A percentile compares a stretch with the other conserved stretches of the same genome.
Evolutionary conservation across 441 rosid genomes (phyloP).

Genomic region (Croton setiger): DNA sequence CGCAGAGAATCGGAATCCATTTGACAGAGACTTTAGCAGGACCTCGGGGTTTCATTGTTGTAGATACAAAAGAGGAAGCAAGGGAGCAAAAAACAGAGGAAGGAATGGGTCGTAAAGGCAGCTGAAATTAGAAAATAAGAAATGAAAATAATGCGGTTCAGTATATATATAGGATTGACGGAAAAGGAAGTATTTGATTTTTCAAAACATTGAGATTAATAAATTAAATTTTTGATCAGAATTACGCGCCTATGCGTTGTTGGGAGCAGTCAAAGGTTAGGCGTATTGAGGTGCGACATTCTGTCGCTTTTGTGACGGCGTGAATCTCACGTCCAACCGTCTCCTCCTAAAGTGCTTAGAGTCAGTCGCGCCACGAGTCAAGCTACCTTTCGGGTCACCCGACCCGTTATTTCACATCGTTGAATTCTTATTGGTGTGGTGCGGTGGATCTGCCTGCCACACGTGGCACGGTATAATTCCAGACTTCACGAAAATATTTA

Average conservation of each 20-base stretch:
- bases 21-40: conserved; percentile 39
- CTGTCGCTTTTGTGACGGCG: conserved; percentile 8
- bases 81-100: background rate
- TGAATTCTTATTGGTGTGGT: too few relatives aligned
- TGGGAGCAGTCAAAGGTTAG: conserved; percentile 6
- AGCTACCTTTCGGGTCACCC: background rate
- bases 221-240: background rate
- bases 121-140: background rate
- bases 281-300: conserved; percentile 1
- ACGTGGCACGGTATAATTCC: too few relatives aligned
- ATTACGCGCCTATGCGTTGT: background rate
- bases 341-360: background rate
- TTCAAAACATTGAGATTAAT: background rate
- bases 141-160: background rate
- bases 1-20: conserved; percentile 70
- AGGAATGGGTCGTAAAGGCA: background rate
- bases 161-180: background rate
- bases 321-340: conserved; percentile 23
- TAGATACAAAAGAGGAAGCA: background rate
- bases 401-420: background rate
- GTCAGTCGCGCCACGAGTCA: conserved; percentile 25
- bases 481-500: too few relatives aligned
- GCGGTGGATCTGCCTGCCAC: too few relatives aligned
- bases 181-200: background rate
- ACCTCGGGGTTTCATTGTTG: conserved; percentile 56